Conservation (phyloP, 352 stramenopile genomes). For the Globisporangium okanoganense region DNA sequence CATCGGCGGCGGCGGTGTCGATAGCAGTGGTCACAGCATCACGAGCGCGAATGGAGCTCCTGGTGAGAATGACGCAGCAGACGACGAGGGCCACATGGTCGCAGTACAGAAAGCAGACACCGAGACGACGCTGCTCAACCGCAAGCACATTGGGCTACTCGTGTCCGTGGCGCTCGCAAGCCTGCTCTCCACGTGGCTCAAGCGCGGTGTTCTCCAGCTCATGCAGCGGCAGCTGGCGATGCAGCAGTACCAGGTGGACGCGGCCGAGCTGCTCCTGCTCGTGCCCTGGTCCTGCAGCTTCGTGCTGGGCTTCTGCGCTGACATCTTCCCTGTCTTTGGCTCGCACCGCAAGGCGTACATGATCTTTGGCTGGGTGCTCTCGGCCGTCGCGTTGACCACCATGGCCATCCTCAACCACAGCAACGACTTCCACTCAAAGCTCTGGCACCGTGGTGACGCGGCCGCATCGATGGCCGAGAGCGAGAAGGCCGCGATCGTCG, state of each 20-base stretch:
- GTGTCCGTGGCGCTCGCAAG: slow-evolving; percentile 34
- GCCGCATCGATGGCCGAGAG: slow-evolving; percentile 20
- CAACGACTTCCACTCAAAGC: slow-evolving; percentile 12
- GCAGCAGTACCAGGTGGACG: slow-evolving; percentile 33
- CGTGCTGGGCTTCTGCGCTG: slow-evolving; percentile 17
- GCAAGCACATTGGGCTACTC: slow-evolving; percentile 32
- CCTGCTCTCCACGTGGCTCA: slow-evolving; percentile 39
- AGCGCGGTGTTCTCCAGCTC: slow-evolving; percentile 38
- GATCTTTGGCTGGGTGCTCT: slow-evolving; percentile 18
- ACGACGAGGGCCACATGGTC: neutral
- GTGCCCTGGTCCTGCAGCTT: slow-evolving; percentile 40
- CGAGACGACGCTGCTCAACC: slow-evolving; percentile 17
- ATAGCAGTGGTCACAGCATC: neutral
- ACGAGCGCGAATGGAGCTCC: neutral
- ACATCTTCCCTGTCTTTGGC: slow-evolving; percentile 19
- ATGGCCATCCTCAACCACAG: slow-evolving; percentile 32
- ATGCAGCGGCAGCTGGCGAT: slow-evolving; percentile 32
- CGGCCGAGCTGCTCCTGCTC: slow-evolving; percentile 29
- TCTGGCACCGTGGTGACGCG: slow-evolving; percentile 11
- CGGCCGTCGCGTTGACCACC: slow-evolving; percentile 23
- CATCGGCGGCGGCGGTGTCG: neutral
- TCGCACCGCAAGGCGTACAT: slow-evolving; percentile 24
- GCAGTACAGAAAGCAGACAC: neutral
- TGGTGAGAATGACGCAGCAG: neutral
- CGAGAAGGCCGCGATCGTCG: slow-evolving; percentile 22